These are phyloP conservation scores for Penicillium sp. DNA, from an alignment of 2,329 filamentous ascomycete species.

Conservation along the genomic window DNA sequence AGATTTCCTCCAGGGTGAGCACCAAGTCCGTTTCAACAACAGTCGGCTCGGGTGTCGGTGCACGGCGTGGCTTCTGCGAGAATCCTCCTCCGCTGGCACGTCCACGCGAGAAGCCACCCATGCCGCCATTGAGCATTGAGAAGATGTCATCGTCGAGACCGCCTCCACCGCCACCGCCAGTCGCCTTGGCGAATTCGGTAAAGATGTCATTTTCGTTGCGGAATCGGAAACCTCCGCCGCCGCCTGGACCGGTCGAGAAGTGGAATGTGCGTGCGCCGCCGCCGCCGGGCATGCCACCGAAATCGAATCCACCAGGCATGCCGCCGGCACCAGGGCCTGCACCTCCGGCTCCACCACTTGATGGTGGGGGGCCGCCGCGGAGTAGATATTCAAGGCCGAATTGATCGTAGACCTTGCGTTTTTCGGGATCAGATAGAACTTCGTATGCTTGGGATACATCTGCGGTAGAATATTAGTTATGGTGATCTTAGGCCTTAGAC, in stretches of 20 bases:
- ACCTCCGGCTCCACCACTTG: constrained; percentile 54
- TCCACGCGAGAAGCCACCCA: constrained; percentile 11
- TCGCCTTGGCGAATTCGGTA: constrained; percentile 72
- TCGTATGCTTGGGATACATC: constrained; percentile 97
- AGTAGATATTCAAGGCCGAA: constrained; percentile 92
- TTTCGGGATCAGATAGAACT: constrained; percentile 94
- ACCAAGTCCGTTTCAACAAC: constrained; percentile 83
- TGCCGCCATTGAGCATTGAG: constrained; percentile 47
- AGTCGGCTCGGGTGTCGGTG: constrained; percentile 76
- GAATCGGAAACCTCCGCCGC: constrained; percentile 73
- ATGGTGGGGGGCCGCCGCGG: constrained; percentile 70
- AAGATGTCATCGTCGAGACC: constrained; percentile 58
- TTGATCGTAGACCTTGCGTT: constrained; percentile 92
- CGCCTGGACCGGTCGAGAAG: constrained; percentile 45
- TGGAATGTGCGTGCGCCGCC: constrained; percentile 47
- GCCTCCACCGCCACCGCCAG: constrained; percentile 53
- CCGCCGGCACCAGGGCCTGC: constrained; percentile 59
- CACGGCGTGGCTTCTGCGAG: constrained; percentile 32
- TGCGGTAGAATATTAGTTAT: constrained; percentile 24
- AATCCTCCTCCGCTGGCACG: constrained; percentile 27
- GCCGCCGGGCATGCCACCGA: constrained; percentile 33
- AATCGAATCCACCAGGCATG: constrained; percentile 43
- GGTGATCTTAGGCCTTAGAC: background rate
- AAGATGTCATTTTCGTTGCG: constrained; percentile 83
- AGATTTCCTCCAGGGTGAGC: constrained; percentile 85